Percentiles rank a stretch among this genome's conserved stretches.
Conservation (phyloP, 2,329 filamentous ascomycete genomes). For the Ophiosphaerella korrae region DNA sequence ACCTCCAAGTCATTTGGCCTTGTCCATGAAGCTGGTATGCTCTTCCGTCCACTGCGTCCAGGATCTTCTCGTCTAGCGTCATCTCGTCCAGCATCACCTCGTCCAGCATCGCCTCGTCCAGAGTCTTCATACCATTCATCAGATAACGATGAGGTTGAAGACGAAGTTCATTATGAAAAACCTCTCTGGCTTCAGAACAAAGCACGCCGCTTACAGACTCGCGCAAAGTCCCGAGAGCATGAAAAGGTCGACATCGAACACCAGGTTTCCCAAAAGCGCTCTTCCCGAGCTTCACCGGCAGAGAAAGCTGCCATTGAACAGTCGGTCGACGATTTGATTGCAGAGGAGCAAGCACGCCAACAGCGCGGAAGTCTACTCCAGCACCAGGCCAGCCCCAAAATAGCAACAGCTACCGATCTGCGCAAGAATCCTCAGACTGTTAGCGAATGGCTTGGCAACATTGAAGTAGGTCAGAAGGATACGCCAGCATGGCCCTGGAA, state of each 20-base stretch:
- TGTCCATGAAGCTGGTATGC: conserved; percentile 41
- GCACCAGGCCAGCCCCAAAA: conserved; percentile 6
- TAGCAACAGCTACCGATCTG: conserved; percentile 7
- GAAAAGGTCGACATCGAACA: neutral
- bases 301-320: conserved; percentile 9
- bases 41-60: conserved; percentile 4
- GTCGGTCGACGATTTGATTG: conserved; percentile 18
- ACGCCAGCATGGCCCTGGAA: conserved; percentile 22
- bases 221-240: neutral
- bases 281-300: neutral
- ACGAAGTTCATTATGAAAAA: neutral
- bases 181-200: conserved; percentile 4
- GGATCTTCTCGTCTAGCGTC: neutral
- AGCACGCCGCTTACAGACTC: conserved; percentile 1
- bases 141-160: neutral
- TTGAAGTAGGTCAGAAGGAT: conserved; percentile 15
- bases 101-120: neutral
- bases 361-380: conserved; percentile 18
- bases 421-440: conserved; percentile 14
- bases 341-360: conserved; percentile 24
- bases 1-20: conserved; percentile 43
- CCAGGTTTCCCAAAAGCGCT: neutral
- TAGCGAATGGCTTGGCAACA: conserved; percentile 24
- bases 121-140: neutral
- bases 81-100: neutral